Percentiles rank a stretch among this genome's conserved stretches.
These are phyloP conservation scores for Rhytidhysteron rufulum DNA, from an alignment of 2,329 filamentous ascomycete species.

Conservation along the genomic window DNA sequence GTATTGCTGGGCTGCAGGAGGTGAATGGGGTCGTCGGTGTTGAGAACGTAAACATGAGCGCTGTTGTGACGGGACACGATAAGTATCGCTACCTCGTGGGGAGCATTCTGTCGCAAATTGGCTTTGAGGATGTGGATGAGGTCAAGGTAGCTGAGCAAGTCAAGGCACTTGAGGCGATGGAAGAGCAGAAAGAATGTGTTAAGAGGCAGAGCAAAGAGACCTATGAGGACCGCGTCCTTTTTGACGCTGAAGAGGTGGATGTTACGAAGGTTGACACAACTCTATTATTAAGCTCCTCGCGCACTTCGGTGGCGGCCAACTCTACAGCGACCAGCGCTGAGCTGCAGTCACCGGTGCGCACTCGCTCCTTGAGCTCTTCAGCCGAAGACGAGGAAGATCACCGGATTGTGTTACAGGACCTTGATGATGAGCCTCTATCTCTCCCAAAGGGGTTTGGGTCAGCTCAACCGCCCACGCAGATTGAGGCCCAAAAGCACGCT, in stretches of 20 bases:
- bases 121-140: conserved; percentile 46
- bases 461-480: not conserved
- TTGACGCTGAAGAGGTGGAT: not conserved
- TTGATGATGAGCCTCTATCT: not conserved
- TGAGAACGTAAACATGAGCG: conserved; percentile 49
- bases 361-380: not conserved
- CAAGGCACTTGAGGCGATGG: conserved; percentile 31
- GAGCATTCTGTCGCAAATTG: conserved; percentile 44
- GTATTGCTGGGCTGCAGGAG: conserved; percentile 75
- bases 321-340: too few species aligned
- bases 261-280: not conserved
- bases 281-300: not conserved
- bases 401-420: conserved; percentile 1
- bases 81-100: conserved; percentile 47
- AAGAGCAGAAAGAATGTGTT: conserved; percentile 36
- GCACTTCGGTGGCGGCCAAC: not conserved
- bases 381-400: not conserved
- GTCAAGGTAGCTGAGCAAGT: conserved; percentile 40
- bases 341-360: too few species aligned
- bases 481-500: too few species aligned
- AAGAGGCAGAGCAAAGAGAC: conserved; percentile 15
- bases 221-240: not conserved
- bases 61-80: conserved; percentile 47
- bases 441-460: too few species aligned
- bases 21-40: conserved; percentile 65